These are phyloP conservation scores for Pyrus betulifolia DNA, from an alignment of 306 rosid species.

Conservation along the genomic window DNA sequence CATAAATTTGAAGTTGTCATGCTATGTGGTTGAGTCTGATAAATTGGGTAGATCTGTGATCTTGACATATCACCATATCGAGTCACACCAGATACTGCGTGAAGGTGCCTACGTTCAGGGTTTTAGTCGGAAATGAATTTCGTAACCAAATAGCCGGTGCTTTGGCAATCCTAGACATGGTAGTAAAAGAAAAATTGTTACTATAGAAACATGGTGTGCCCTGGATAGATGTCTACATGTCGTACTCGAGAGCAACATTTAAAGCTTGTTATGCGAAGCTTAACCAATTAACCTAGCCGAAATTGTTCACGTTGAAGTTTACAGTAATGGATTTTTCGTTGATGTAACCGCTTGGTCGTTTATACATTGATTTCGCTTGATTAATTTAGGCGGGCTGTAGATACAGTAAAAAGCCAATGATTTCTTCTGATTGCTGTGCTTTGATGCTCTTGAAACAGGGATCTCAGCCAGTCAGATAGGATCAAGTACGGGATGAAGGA, in stretches of 20 bases:
- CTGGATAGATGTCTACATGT: too few relatives aligned
- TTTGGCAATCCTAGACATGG: background rate
- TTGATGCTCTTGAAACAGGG: conserved; percentile 45
- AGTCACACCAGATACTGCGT: background rate
- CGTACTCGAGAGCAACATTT: too few relatives aligned
- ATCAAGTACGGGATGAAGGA: conserved; percentile 68
- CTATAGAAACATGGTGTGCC: too few relatives aligned
- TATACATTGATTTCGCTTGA: background rate
- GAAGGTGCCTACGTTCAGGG: background rate
- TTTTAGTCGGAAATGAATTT: too few relatives aligned
- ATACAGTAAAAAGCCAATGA: background rate
- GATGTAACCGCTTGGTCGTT: background rate
- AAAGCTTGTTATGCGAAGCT: too few relatives aligned
- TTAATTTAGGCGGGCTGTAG: background rate
- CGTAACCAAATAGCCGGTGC: too few relatives aligned
- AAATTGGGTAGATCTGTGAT: background rate
- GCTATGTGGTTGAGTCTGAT: background rate
- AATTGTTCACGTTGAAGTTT: background rate
- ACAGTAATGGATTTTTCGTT: background rate
- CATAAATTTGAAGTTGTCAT: background rate
- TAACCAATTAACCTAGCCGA: background rate
- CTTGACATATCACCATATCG: background rate
- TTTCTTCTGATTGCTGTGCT: background rate
- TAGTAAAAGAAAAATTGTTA: background rate
- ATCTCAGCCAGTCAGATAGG: conserved; percentile 63